Percentiles rank a stretch among this genome's conserved stretches.
phyloP scores from a whole-genome alignment of 495 filamentous ascomycete genomes.

The Pyrenula aspistea region DNA sequence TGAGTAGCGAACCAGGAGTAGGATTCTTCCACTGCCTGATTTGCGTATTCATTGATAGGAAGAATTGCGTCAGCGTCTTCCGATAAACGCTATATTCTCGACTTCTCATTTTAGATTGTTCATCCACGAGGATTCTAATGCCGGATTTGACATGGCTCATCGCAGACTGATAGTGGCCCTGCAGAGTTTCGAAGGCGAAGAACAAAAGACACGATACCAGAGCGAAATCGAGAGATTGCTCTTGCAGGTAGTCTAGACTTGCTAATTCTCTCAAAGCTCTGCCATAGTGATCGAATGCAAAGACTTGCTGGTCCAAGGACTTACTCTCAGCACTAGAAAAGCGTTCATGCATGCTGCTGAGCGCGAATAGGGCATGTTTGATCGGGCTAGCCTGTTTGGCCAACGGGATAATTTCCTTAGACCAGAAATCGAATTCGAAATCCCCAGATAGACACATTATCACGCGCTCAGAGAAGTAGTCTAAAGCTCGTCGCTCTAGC shows the following conservation, averaged over 20 bases:
- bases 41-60: background rate
- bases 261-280: constrained; percentile 24
- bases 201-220: constrained; percentile 46
- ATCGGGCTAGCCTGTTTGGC: constrained; percentile 47
- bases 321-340: constrained; percentile 18
- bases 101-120: background rate
- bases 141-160: constrained; percentile 34
- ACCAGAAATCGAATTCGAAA: constrained; percentile 46
- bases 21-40: background rate
- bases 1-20: background rate
- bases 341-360: constrained; percentile 51
- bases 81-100: background rate
- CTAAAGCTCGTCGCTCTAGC: constrained; percentile 41
- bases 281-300: constrained; percentile 43
- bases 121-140: background rate
- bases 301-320: constrained; percentile 2
- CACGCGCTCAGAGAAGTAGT: constrained; percentile 48
- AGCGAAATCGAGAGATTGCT: constrained; percentile 21
- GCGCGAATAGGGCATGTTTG: constrained; percentile 46
- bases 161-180: constrained; percentile 29
- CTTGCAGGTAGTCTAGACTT: background rate
- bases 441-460: constrained; percentile 43
- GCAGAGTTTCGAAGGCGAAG: constrained; percentile 41
- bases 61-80: background rate
- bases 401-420: constrained; percentile 38